Percentiles rank a stretch among this genome's conserved stretches.
Evolutionary conservation across 2,329 filamentous ascomycete species (phyloP).

Genomic region (Aspergillus tamarii): DNA sequence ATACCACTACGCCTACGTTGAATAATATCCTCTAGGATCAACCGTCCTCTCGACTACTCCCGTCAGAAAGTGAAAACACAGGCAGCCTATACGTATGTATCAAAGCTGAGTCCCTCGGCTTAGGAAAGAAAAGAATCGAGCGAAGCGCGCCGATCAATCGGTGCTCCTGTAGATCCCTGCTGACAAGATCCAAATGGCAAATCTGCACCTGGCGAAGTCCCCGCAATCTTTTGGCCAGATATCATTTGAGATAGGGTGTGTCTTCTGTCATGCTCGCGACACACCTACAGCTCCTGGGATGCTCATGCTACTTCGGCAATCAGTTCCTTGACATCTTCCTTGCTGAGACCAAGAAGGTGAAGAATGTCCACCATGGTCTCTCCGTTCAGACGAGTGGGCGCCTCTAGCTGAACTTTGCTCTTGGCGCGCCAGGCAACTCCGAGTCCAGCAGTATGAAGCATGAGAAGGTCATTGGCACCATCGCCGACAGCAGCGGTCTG

Average conservation of each 20-base stretch:
- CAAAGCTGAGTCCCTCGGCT: not conserved
- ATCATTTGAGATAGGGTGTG: not conserved
- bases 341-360: constrained; percentile 59
- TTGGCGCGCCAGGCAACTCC: constrained; percentile 69
- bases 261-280: not conserved
- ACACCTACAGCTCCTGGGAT: not conserved
- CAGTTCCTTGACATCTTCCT: constrained; percentile 54
- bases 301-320: constrained; percentile 18
- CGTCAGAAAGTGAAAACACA: not conserved
- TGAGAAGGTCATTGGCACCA: constrained; percentile 67
- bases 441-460: constrained; percentile 65
- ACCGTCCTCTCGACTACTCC: not conserved
- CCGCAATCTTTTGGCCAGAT: not conserved
- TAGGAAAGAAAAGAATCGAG: not conserved
- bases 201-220: constrained; percentile 8
- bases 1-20: constrained; percentile 17
- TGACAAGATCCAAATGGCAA: constrained; percentile 10
- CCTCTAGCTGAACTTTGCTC: constrained; percentile 64
- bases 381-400: constrained; percentile 62
- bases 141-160: not conserved
- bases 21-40: constrained; percentile 1
- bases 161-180: constrained; percentile 11
- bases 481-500: constrained; percentile 65
- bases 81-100: constrained; percentile 3
- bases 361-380: constrained; percentile 61